A percentile compares a stretch with the other conserved stretches of the same genome.
Conservation (phyloP, 202 grass and related monocot species). For the Hordeum pubiflorum region DNA sequence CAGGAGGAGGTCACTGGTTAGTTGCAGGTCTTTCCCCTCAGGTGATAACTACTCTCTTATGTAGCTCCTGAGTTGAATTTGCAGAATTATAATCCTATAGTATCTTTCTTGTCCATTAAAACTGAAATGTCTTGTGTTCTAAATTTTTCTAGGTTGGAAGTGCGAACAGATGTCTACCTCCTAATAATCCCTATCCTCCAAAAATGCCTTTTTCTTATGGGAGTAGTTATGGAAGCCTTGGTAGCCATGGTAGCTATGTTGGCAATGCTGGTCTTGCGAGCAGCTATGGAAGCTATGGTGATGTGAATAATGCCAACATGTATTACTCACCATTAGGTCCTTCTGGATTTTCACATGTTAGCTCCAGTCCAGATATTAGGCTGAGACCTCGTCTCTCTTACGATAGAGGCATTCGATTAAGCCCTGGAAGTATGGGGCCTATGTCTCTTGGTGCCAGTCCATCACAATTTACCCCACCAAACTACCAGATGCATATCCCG, state of each 20-base stretch:
- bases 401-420: constrained; percentile 75
- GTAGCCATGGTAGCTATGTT: constrained; percentile 87
- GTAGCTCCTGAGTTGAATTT: constrained; percentile 17
- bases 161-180: constrained; percentile 43
- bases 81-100: constrained; percentile 12
- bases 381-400: constrained; percentile 53
- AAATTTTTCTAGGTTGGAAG: constrained; percentile 53
- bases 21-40: constrained; percentile 91
- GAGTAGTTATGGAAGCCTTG: constrained; percentile 79
- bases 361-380: constrained; percentile 73
- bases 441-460: constrained; percentile 89
- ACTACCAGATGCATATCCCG: constrained; percentile 66
- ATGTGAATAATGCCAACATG: constrained; percentile 48
- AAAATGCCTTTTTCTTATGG: constrained; percentile 72
- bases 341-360: constrained; percentile 71
- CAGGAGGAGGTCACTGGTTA: constrained; percentile 85
- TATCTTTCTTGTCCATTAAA: constrained; percentile 16
- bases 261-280: constrained; percentile 59
- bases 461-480: constrained; percentile 85
- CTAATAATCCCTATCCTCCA: constrained; percentile 61
- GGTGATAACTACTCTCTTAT: constrained; percentile 32
- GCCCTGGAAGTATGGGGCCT: constrained; percentile 61
- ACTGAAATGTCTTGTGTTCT: constrained; percentile 1
- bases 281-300: constrained; percentile 87
- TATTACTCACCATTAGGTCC: constrained; percentile 71